These are phyloP conservation scores for Coemansia sp. DNA, from an alignment of 192 early-diverging fungal species.

Conservation along the genomic window DNA sequence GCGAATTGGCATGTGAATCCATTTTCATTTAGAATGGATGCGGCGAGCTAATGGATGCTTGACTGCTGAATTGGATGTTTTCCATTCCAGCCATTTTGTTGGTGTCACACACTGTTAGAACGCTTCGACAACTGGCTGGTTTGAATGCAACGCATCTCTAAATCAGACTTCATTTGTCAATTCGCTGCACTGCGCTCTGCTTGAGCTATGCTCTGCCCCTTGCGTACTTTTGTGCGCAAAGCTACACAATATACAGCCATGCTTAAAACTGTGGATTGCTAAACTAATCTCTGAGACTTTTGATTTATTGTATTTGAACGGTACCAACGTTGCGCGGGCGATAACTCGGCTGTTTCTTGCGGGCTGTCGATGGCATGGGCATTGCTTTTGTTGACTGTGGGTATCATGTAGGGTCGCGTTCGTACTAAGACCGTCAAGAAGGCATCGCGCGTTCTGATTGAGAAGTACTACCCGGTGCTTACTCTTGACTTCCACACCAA, in stretches of 20 bases:
- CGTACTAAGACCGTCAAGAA: constrained; percentile 99
- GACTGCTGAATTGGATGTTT: neutral
- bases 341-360: neutral
- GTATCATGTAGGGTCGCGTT: constrained; percentile 78
- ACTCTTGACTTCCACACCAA: constrained; percentile 99
- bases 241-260: neutral
- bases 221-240: neutral
- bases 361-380: neutral
- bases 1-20: neutral
- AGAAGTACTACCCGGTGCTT: constrained; percentile 99
- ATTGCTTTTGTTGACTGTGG: neutral
- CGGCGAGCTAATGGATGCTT: constrained; percentile 2
- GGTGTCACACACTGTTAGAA: neutral
- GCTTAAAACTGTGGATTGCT: neutral
- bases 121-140: neutral
- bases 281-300: neutral
- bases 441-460: constrained; percentile 99
- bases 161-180: neutral
- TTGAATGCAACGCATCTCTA: neutral
- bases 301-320: neutral
- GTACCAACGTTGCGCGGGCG: neutral
- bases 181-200: neutral
- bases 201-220: neutral
- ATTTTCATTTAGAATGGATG: constrained; percentile 7
- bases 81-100: neutral